phyloP scores from a whole-genome alignment of 1,284 basidiomycete genomes.

The Trichosporon coremiiforme region DNA sequence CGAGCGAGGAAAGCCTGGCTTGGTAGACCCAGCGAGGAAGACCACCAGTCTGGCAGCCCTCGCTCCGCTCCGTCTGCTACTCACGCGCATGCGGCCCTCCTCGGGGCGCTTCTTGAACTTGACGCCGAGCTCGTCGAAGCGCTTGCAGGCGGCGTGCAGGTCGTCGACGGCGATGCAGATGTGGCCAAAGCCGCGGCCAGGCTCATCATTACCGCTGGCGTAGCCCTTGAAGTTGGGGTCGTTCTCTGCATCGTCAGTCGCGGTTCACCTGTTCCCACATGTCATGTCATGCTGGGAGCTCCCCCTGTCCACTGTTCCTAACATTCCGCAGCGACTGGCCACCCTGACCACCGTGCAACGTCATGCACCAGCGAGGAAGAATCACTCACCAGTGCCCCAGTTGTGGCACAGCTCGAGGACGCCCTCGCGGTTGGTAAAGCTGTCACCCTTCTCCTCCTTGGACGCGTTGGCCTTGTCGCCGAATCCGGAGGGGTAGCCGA shows the following conservation, averaged over 20 bases:
- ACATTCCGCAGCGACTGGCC: not conserved
- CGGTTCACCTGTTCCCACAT: not conserved
- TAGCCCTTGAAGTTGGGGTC: constrained; percentile 78
- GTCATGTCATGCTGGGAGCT: not conserved
- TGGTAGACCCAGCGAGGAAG: too few relatives aligned
- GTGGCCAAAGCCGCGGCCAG: constrained; percentile 78
- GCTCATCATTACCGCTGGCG: constrained; percentile 79
- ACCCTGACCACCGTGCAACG: not conserved
- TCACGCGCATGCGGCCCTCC: constrained; percentile 82
- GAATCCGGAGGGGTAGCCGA: constrained; percentile 49
- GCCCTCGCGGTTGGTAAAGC: constrained; percentile 51
- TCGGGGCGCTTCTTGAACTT: constrained; percentile 83
- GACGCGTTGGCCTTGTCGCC: constrained; percentile 41
- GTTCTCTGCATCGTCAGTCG: constrained; percentile 56
- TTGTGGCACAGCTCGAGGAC: constrained; percentile 87
- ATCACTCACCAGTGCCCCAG: constrained; percentile 72
- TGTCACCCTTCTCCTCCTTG: constrained; percentile 50
- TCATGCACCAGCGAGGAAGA: too few relatives aligned
- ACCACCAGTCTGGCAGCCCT: too few relatives aligned
- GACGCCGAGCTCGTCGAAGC: constrained; percentile 80
- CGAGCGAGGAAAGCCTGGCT: too few relatives aligned
- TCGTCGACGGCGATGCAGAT: constrained; percentile 78
- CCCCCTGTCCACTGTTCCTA: not conserved
- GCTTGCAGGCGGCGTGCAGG: constrained; percentile 77
- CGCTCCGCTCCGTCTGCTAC: constrained; percentile 53